Evolutionary conservation across 139 green algal genomes (phyloP).

Genomic region (Micractinium conductrix): DNA sequence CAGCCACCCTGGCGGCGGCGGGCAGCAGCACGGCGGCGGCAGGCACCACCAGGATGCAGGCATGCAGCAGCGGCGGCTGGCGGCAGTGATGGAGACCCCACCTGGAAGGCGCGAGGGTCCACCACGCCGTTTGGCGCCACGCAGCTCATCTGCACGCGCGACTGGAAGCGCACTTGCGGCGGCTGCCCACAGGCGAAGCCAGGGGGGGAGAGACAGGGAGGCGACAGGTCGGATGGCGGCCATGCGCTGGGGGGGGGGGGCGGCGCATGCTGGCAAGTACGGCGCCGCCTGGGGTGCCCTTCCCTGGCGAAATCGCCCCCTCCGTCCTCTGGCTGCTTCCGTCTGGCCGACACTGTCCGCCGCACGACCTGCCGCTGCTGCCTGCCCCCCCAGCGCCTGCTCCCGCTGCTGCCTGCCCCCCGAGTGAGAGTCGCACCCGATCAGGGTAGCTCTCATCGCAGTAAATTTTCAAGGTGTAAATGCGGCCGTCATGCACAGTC

Average conservation of each 20-base stretch:
- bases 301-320: too few relatives aligned
- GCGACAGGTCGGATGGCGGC: too few relatives aligned
- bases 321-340: background rate
- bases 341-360: background rate
- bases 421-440: conserved; percentile 25
- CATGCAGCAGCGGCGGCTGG: too few relatives aligned
- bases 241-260: background rate
- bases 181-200: conserved; percentile 20
- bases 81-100: too few relatives aligned
- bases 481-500: conserved; percentile 89
- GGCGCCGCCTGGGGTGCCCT: too few relatives aligned
- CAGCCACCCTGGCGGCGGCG: too few relatives aligned
- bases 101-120: conserved; percentile 66
- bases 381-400: background rate
- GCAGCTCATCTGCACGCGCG: conserved; percentile 60
- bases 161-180: conserved; percentile 60
- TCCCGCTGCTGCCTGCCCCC: too few relatives aligned
- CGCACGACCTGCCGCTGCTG: background rate
- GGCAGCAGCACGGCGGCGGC: too few relatives aligned
- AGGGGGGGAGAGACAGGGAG: background rate
- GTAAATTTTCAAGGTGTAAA: conserved; percentile 91
- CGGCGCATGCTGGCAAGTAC: background rate
- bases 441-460: conserved; percentile 91
- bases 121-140: conserved; percentile 51
- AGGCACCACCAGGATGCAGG: too few relatives aligned